Evolutionary conservation across 106 monocot genomes (phyloP).

Genomic region (Ottelia alismoides): DNA sequence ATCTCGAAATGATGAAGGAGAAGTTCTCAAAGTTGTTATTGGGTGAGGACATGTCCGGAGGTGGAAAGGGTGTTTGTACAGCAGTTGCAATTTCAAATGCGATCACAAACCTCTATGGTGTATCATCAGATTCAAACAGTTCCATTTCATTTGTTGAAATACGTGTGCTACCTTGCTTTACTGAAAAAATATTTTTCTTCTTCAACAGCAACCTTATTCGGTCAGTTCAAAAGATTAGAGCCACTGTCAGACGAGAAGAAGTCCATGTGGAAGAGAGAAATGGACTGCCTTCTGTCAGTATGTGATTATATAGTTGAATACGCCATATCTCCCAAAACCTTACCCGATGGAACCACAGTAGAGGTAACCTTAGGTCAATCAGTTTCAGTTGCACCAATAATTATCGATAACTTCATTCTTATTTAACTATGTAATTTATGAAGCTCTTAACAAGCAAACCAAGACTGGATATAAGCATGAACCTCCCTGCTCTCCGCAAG

Average conservation of each 20-base stretch:
- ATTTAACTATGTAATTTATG: neutral
- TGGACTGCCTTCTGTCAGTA: constrained; percentile 63
- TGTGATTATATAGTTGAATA: constrained; percentile 75
- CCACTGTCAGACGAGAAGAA: constrained; percentile 59
- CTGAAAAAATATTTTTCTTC: neutral
- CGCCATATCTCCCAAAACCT: neutral
- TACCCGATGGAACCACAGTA: neutral
- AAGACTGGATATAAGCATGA: constrained; percentile 65
- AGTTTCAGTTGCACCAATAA: neutral
- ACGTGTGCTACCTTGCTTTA: neutral
- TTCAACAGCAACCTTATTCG: constrained; percentile 61
- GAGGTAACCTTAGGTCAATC: neutral
- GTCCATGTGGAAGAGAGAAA: constrained; percentile 76
- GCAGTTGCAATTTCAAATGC: constrained; percentile 83
- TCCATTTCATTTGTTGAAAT: too few species aligned
- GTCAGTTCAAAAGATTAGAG: constrained; percentile 58
- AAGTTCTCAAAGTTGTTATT: constrained; percentile 83
- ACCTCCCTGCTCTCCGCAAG: constrained; percentile 81
- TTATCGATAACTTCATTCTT: neutral
- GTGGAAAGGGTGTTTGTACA: constrained; percentile 60
- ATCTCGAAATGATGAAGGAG: constrained; percentile 57
- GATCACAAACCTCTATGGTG: constrained; percentile 92
- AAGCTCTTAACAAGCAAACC: constrained; percentile 48
- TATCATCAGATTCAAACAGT: neutral
- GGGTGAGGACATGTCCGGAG: constrained; percentile 90